phyloP scores from a whole-genome alignment of 2,329 filamentous ascomycete species.

The Venturia pyrina region DNA sequence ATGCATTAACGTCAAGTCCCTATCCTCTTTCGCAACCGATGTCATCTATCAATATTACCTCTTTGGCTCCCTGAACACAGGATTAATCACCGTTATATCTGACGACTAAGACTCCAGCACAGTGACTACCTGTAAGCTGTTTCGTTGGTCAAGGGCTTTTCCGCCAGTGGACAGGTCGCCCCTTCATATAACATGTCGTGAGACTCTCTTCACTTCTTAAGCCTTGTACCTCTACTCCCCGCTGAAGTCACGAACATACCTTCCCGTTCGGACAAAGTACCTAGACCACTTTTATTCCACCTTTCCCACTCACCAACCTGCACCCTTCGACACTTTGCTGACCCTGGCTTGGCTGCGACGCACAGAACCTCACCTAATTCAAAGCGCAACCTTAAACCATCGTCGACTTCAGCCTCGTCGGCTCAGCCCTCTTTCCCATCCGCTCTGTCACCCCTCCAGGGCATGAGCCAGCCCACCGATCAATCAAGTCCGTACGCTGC shows the following conservation, averaged over 20 bases:
- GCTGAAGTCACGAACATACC: conserved; percentile 1
- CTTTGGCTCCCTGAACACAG: neutral
- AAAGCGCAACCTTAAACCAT: conserved; percentile 13
- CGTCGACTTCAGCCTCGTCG: conserved; percentile 16
- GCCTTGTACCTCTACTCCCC: neutral
- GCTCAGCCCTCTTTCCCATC: neutral
- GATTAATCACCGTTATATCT: neutral
- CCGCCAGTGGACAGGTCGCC: neutral
- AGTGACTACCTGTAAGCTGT: neutral
- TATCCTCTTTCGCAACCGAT: neutral
- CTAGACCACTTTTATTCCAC: neutral
- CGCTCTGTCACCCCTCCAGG: neutral
- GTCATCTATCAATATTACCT: neutral
- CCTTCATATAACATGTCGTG: conserved; percentile 10
- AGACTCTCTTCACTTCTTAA: conserved; percentile 2
- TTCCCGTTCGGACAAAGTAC: neutral
- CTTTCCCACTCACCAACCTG: neutral
- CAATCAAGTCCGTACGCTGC: neutral
- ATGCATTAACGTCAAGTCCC: conserved; percentile 3
- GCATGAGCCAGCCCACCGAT: conserved; percentile 5
- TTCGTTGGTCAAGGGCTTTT: conserved; percentile 1
- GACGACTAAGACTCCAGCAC: neutral
- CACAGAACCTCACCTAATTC: conserved; percentile 4
- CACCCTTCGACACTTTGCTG: conserved; percentile 5
- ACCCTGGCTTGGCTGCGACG: conserved; percentile 3